Evolutionary conservation across 345 rosid genomes (phyloP), one percentile per base, ranked within the genome.

Genomic region (Boechera divaricarpa): DNA sequence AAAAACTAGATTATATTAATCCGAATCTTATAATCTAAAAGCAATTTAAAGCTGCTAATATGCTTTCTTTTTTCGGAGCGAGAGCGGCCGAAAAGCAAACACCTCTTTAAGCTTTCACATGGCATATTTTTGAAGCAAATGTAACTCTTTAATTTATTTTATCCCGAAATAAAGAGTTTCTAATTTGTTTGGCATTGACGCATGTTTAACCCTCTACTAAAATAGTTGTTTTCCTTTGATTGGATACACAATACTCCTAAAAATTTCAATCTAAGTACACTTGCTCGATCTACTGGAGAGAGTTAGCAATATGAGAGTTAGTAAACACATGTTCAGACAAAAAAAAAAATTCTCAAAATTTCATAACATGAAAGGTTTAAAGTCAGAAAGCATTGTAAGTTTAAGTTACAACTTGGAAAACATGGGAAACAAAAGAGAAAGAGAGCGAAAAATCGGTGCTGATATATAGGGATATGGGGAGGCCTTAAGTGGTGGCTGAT

Each of bases 41-140:
- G 76, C 72, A 56, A 60, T 44, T 42, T 35, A 77, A 77, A 77
- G 80, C 80, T 77, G 71, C 33, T 41, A 42, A 69, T 35, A 41
- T 69, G 63, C 29, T 39, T 68, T 54, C 42, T 6, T 52, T 63
- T 48, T 15, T 51, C 10, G 6, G 31, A 52, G 47, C 42, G 49
- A 60, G 56, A 32, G 63, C 21, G 24, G 33, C 32, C 75, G 54
- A 69, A 69, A 62, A 69, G 80, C 58, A 33, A 69, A 62, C 32
- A 62, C 62, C 75, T 21, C 62, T 77, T 62, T 16, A 69, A 44
- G 64, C 28, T 69, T 51, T 42, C 63, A 76, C 79, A 69, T 76
- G 74, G 54, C 33, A 67, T 33, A 66, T 56, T 9, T 59, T 67
- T 35, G 21, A 24, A 60, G 36, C 59, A 72, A 59, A 59, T 71